Evolutionary conservation across 768 basidiomycete species (phyloP).

Genomic region (Tremella mesenterica): DNA sequence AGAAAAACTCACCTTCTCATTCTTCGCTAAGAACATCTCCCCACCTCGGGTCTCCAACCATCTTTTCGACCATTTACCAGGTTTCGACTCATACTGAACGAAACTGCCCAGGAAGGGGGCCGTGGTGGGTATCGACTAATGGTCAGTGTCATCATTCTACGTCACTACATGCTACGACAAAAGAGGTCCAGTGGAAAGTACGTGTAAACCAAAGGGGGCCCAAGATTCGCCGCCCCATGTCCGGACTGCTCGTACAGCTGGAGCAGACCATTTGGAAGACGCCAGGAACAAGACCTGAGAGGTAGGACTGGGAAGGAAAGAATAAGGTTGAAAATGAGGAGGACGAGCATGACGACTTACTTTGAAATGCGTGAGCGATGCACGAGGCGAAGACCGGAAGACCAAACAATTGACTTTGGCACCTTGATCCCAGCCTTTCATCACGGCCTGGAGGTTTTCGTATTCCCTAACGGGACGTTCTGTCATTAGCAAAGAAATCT

Average conservation of each 20-base stretch:
- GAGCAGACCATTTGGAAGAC: not conserved
- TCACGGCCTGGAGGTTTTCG: slow-evolving; percentile 69
- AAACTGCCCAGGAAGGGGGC: slow-evolving; percentile 51
- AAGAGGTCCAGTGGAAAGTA: no score
- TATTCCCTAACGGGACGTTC: slow-evolving; percentile 85
- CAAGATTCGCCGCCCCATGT: no score
- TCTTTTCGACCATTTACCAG: slow-evolving; percentile 90
- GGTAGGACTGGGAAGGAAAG: no score
- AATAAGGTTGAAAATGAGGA: not conserved
- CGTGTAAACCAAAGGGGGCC: no score
- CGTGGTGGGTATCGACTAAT: slow-evolving; percentile 50
- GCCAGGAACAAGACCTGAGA: not conserved
- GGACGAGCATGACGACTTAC: slow-evolving; percentile 14
- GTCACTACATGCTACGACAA: no score
- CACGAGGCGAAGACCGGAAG: slow-evolving; percentile 63
- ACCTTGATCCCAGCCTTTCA: slow-evolving; percentile 80
- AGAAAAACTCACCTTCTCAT: slow-evolving; percentile 60
- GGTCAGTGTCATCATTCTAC: no score
- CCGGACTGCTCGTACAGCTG: no score
- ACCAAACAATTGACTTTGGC: slow-evolving; percentile 65
- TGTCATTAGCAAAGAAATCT: slow-evolving; percentile 44
- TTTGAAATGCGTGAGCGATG: slow-evolving; percentile 48
- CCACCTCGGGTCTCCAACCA: slow-evolving; percentile 83
- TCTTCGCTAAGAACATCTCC: slow-evolving; percentile 76
- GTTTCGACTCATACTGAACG: slow-evolving; percentile 81